Conservation (phyloP, 179 eudicot genomes). For the Nepenthes alata region DNA sequence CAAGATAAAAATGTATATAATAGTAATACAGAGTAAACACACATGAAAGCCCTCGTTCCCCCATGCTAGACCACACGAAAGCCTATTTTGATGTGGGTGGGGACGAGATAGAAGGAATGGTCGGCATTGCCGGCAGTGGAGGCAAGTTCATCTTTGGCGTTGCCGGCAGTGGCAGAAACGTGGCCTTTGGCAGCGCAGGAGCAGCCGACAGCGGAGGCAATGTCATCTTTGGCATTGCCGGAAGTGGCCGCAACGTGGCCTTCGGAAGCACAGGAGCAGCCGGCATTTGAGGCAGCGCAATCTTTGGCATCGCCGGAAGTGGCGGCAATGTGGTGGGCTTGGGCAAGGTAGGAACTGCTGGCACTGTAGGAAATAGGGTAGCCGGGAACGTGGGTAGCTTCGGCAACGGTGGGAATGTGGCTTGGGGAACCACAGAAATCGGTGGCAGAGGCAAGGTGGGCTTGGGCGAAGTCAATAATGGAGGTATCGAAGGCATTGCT, state of each 20-base stretch:
- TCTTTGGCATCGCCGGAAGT: constrained; percentile 1
- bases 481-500: constrained; percentile 12
- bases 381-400: constrained; percentile 13
- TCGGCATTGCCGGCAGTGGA: constrained; percentile 9
- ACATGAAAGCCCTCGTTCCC: no score
- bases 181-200: constrained; percentile 6
- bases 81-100: constrained; percentile 9
- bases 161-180: constrained; percentile 2
- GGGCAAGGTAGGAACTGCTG: constrained; percentile 8
- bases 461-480: constrained; percentile 4
- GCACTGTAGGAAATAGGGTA: constrained; percentile 9
- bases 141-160: background rate
- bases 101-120: constrained; percentile 4
- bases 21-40: no score
- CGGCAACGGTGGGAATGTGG: constrained; percentile 13
- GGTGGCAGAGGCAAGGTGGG: constrained; percentile 15
- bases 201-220: constrained; percentile 1
- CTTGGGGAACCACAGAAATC: constrained; percentile 10
- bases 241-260: constrained; percentile 11
- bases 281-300: constrained; percentile 3
- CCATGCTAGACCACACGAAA: no score
- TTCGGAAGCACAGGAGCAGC: background rate
- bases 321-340: constrained; percentile 14
- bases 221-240: constrained; percentile 6
- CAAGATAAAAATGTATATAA: no score